Base-by-base conservation (phyloP, 2,329 filamentous ascomycete genomes). In the Verticillium tricorpus region DNA sequence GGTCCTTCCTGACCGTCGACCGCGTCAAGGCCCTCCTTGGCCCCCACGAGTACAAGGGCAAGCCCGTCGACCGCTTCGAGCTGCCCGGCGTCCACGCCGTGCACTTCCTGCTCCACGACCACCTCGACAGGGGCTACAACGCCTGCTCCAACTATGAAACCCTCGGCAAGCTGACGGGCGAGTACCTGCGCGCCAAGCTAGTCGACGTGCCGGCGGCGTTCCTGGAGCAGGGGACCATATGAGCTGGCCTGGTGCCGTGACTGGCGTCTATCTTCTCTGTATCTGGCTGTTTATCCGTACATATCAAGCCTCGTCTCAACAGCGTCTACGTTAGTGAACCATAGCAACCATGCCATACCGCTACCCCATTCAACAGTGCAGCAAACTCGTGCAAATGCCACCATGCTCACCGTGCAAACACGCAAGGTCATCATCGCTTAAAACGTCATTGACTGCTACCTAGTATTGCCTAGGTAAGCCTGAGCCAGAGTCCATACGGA, bases 101-200 rank as follows among this genome's bases (percentile, higher is more conserved):
- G 14, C 75, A 83, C 62, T 80, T 80, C 66, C 76, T 81, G 6
- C 69, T 82, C 5, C 78, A 78, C 61, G 79, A 78, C 3, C 73
- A 78, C 28, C 65, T 82, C 14, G 77, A 78, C 1, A 68, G 74
- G 2, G 77, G 77, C 0, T 78, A 84, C 1, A 83, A 80, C 65
- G 80, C 54, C 14, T 56, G 63, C 52, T 65, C 65, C 22, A 65
- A 56, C 4, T 56, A 65, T 5, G 73, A 76, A 55, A 70, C 79
- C 31, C 63, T 72, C 2, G 67, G 70, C 1, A 73, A 72, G 65
- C 70, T 72, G 56, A 34, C 71, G 58, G 69, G 67, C 31, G 70
- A 72, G 64, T 71, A 70, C 60, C 60, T 73, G 15, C 65, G 69
- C 19, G 68, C 68, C 50, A 73, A 69, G 45, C 60, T 69, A 40